Base-by-base conservation (phyloP, 176 grass and related monocot species). In the Avena atlantica region DNA sequence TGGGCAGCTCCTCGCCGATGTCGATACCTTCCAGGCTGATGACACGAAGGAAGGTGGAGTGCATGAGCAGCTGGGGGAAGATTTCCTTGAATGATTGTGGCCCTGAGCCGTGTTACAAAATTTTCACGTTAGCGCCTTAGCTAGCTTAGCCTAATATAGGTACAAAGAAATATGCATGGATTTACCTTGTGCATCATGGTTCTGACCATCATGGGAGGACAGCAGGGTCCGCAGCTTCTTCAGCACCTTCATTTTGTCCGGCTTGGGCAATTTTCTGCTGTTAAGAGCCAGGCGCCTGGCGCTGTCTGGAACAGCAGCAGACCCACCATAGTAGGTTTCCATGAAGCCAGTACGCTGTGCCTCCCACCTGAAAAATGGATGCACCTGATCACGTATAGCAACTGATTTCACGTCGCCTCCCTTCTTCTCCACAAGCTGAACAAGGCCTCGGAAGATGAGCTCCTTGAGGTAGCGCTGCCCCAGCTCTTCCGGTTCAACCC, bases 11-110 rank as follows among this genome's bases (percentile, higher is more conserved):
- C 6, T 11, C 3, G 5, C 23, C 44, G 0, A 70, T n/a, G 80
- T 40, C 10, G 17, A 55, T 13, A 12, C 80, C 80, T 23, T 82
- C 80, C 3, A 82, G 49, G 47, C 52, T 8, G 24, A 82, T 21
- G 17, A 82, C 80, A 9, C 80, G 80, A 15, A 82, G 80, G 65
- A 21, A 70, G 0, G 20, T 51, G 7, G 80, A 83, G 1, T n/a
- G 0, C 12, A 5, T 24, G n/a, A 74, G 45, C 44, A 74, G 21
- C 45, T 24, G 1, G 3, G 19, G 29, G 66, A 71, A 57, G 0
- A 2, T 66, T 50, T 21, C 2, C 45, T 51, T 47, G 44, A 48
- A 44, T 17, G 21, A n/a, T 0, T 2, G 9, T 23, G 71, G 1
- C 0, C 67, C 8, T 40, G 16, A 9, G 13, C 34, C 40, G 29